Conservation (phyloP, 768 basidiomycete species). For the Antrodiella citrinella region DNA sequence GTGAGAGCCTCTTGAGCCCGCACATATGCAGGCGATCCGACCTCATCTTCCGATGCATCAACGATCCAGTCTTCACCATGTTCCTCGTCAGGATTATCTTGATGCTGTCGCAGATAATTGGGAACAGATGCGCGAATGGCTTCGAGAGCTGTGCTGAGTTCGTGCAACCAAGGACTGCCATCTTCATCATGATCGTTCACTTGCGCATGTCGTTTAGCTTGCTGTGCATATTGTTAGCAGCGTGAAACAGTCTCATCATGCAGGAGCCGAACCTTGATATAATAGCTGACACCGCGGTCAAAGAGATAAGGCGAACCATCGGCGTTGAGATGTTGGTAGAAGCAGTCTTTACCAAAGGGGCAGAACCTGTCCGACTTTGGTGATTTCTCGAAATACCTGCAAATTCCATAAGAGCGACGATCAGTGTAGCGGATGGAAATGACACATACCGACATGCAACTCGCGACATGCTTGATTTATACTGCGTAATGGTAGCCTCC, state of each 20-base stretch:
- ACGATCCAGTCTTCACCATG: background rate
- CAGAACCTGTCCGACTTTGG: constrained; percentile 45
- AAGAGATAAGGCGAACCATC: constrained; percentile 61
- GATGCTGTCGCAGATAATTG: background rate
- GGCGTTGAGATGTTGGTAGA: constrained; percentile 61
- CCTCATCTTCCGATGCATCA: background rate
- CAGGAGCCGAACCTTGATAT: constrained; percentile 13
- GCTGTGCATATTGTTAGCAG: background rate
- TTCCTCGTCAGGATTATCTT: background rate
- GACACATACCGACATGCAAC: constrained; percentile 55
- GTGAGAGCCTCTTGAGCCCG: background rate
- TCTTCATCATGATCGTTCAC: background rate
- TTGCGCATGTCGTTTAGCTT: background rate
- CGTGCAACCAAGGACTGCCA: background rate
- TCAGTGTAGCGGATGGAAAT: background rate
- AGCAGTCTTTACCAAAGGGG: constrained; percentile 76
- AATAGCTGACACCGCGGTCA: constrained; percentile 31
- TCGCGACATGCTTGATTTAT: constrained; percentile 67
- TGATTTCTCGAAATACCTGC: constrained; percentile 58
- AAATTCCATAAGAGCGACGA: background rate
- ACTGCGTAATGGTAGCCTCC: constrained; percentile 39
- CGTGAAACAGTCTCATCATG: background rate
- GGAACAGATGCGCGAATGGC: constrained; percentile 3
- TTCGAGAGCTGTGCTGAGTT: constrained; percentile 4
- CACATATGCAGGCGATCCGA: background rate